A percentile compares a stretch with the other conserved stretches of the same genome.
phyloP scores from a whole-genome alignment of 306 rosid genomes.

The Mucuna pruriens region DNA sequence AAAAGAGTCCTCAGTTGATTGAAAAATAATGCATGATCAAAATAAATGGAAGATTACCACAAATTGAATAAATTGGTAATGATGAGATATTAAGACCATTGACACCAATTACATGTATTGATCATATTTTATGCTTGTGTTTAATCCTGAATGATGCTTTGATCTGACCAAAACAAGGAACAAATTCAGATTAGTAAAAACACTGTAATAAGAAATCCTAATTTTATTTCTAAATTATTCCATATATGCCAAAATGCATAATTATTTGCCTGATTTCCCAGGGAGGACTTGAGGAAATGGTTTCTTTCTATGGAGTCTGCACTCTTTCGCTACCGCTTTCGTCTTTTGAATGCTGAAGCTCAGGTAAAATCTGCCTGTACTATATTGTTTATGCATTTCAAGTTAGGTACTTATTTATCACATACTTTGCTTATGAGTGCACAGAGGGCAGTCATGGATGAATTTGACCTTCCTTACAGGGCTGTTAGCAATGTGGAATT shows the following conservation, averaged over 20 bases:
- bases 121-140: background rate
- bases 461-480: slow-evolving; percentile 72
- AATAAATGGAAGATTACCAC: slow-evolving; percentile 18
- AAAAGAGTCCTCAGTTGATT: background rate
- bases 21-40: background rate
- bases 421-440: slow-evolving; percentile 42
- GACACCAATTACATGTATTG: background rate
- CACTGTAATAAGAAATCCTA: background rate
- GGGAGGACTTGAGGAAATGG: slow-evolving; percentile 98
- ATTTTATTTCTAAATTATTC: slow-evolving; percentile 1
- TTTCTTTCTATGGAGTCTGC: slow-evolving; percentile 86
- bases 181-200: background rate
- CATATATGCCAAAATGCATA: slow-evolving; percentile 6
- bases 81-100: slow-evolving; percentile 6
- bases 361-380: slow-evolving; percentile 58
- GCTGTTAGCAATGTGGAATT: slow-evolving; percentile 68
- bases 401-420: slow-evolving; percentile 22
- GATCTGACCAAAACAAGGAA: slow-evolving; percentile 2
- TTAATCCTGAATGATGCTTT: slow-evolving; percentile 19
- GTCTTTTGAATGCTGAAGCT: slow-evolving; percentile 52
- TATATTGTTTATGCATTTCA: slow-evolving; percentile 21
- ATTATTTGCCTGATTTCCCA: slow-evolving; percentile 34
- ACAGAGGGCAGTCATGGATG: slow-evolving; percentile 74
- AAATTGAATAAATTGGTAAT: background rate
- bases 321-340: slow-evolving; percentile 83